Conservation (phyloP, 2,329 filamentous ascomycete genomes). For the Venturia nashicola region DNA sequence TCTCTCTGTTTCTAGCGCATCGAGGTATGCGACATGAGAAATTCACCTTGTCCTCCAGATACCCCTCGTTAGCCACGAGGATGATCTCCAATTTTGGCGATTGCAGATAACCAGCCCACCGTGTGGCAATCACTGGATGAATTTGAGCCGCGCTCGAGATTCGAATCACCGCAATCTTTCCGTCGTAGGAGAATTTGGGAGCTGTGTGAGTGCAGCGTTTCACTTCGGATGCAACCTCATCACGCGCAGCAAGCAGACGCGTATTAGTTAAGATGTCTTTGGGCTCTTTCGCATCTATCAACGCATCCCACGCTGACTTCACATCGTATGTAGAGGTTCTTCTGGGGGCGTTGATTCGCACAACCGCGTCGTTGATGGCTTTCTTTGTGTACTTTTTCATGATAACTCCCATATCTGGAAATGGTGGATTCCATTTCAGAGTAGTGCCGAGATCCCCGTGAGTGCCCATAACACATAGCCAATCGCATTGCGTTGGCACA, state of each 20-base stretch:
- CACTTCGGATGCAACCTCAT: slow-evolving; percentile 49
- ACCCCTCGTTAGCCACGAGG: slow-evolving; percentile 55
- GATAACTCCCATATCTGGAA: slow-evolving; percentile 50
- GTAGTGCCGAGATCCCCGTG: slow-evolving; percentile 54
- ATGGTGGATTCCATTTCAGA: slow-evolving; percentile 53
- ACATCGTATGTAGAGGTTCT: slow-evolving; percentile 51
- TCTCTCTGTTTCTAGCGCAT: slow-evolving; percentile 39
- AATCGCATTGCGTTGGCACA: slow-evolving; percentile 40
- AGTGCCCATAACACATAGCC: slow-evolving; percentile 53
- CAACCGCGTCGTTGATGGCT: slow-evolving; percentile 48
- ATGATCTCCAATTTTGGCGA: slow-evolving; percentile 50
- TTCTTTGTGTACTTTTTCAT: slow-evolving; percentile 53
- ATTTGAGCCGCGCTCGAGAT: slow-evolving; percentile 50
- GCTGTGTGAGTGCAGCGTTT: slow-evolving; percentile 48
- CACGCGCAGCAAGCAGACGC: slow-evolving; percentile 40
- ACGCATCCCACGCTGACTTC: slow-evolving; percentile 45
- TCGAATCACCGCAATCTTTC: slow-evolving; percentile 48
- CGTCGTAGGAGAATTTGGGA: slow-evolving; percentile 52
- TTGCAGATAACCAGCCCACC: slow-evolving; percentile 51
- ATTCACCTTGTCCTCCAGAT: slow-evolving; percentile 49
- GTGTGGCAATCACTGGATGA: slow-evolving; percentile 54
- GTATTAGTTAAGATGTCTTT: slow-evolving; percentile 37
- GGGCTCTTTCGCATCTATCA: slow-evolving; percentile 39
- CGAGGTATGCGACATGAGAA: slow-evolving; percentile 54
- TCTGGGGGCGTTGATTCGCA: slow-evolving; percentile 52